Evolutionary conservation across 116 monocot genomes (phyloP).

Genomic region (Iris pallida): DNA sequence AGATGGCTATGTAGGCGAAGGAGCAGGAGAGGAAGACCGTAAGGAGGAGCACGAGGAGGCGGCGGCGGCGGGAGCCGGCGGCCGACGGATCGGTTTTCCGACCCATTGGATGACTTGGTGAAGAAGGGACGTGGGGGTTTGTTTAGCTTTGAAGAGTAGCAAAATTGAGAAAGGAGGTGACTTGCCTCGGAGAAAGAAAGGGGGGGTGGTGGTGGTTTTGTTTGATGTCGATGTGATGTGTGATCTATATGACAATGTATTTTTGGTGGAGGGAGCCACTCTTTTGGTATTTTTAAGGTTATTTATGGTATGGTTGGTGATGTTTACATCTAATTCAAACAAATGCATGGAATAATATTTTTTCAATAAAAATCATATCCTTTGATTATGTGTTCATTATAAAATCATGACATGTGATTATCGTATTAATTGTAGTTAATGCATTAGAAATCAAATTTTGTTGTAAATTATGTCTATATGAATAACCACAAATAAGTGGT

Average conservation of each 20-base stretch:
- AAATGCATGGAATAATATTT: no score
- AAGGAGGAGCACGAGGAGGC: not conserved
- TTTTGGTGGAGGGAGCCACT: not conserved
- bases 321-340: no score
- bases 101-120: no score
- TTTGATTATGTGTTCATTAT: no score
- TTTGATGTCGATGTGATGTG: not conserved
- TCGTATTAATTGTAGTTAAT: no score
- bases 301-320: no score
- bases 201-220: not conserved
- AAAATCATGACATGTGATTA: no score
- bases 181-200: not conserved
- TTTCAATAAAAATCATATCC: no score
- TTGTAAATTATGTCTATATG: no score
- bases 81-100: not conserved
- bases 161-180: not conserved
- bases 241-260: not conserved
- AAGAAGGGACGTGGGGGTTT: not conserved
- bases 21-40: conserved; percentile 23
- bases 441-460: no score
- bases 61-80: not conserved
- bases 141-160: not conserved
- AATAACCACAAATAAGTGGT: no score
- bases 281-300: no score
- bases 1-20: conserved; percentile 29